Base-by-base conservation (phyloP, 164 flowering plant species). In the Berberis vulgaris region DNA sequence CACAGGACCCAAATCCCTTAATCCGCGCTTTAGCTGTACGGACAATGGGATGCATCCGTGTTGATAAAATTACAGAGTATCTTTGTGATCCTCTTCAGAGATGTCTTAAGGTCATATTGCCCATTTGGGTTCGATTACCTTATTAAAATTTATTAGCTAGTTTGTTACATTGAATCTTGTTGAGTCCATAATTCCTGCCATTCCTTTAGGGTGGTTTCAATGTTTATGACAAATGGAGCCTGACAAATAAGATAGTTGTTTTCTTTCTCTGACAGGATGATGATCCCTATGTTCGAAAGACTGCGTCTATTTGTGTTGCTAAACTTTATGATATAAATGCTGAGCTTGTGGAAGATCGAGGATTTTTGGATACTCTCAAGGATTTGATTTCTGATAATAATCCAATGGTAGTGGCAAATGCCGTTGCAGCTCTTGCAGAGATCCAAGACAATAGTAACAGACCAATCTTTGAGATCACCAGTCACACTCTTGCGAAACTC, bases 371-470 rank as follows among this genome's bases (percentile, higher is more conserved):
- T 12, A 77, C 96, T 55, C 87, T 95, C 45, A 95, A 95, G 77
- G 99, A 95, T 79, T 82, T 95, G 78, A 89, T 95, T 68, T 95
- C 98, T 65, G 99, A 95, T 82, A 95, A 89, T 64, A 95, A 91
- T 68, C 99, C 98, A 10, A 95, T 95, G 99, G 99, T 95, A 69
- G 99, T 95, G 44, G 99, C 99, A 66, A 95, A 95, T 88, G 99
- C 98, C 67, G 98, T 91, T 61, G 99, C 99, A 52, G 96, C 99
- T 64, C 88, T 91, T 63, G 90, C 98, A 7, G 99, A 95, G 80
- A 95, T 95, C 73, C 98, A 95, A 78, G 99, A 91, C 66, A 86
- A 76, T 65, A 91, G 98, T 65, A 76, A 64, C 57, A 81, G 81
- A 49, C 89, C 98, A 54, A 82, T 95, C 61, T 95, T 95, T 78